A percentile compares a stretch with the other conserved stretches of the same genome.
phyloP scores from a whole-genome alignment of 2,329 filamentous ascomycete genomes.

The Fusarium luffae region DNA sequence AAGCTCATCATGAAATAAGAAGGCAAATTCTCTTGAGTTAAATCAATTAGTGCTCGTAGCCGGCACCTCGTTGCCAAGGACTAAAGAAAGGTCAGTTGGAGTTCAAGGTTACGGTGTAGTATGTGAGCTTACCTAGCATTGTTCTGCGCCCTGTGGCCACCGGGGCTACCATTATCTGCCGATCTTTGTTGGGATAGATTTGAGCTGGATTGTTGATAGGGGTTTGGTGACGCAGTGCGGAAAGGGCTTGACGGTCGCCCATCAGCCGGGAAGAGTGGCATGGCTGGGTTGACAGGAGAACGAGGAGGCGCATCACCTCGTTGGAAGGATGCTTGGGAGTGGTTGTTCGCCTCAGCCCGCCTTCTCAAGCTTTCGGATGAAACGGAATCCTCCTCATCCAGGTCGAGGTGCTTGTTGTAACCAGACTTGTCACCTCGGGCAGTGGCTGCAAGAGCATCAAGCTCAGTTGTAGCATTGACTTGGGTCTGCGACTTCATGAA shows the following conservation, averaged over 20 bases:
- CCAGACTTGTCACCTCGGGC: conserved; percentile 82
- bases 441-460: conserved; percentile 89
- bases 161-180: conserved; percentile 50
- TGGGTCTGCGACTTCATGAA: conserved; percentile 97
- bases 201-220: conserved; percentile 48
- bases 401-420: conserved; percentile 58
- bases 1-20: conserved; percentile 36
- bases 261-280: conserved; percentile 57
- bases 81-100: conserved; percentile 44
- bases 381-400: conserved; percentile 57
- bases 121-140: conserved; percentile 51
- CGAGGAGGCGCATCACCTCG: conserved; percentile 47
- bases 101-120: no score
- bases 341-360: conserved; percentile 48
- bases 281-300: conserved; percentile 56
- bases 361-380: conserved; percentile 54
- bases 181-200: conserved; percentile 49
- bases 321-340: conserved; percentile 50
- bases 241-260: conserved; percentile 52
- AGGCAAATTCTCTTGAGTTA: conserved; percentile 21
- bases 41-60: conserved; percentile 53
- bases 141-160: conserved; percentile 52
- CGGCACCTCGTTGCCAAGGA: conserved; percentile 59
- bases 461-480: conserved; percentile 79
- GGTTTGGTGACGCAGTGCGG: conserved; percentile 51